phyloP scores from a whole-genome alignment of 352 stramenopile genomes.

The Phytophthora syringae region DNA sequence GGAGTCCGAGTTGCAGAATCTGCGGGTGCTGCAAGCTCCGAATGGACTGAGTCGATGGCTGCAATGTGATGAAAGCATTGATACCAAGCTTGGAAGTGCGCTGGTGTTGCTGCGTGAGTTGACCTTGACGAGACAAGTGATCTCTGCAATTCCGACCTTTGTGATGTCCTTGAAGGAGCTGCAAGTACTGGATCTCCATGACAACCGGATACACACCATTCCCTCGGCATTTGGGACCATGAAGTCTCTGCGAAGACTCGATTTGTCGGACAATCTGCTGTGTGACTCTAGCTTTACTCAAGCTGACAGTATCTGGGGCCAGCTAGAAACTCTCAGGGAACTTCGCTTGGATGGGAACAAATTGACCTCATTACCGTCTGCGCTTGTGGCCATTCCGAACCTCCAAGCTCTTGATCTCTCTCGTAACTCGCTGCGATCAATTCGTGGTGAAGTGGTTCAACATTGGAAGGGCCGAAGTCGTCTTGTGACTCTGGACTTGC shows the following conservation, averaged over 20 bases:
- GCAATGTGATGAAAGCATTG: slow-evolving; percentile 26
- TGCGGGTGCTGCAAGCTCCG: slow-evolving; percentile 29
- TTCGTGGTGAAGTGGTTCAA: slow-evolving; percentile 29
- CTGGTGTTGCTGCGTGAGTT: slow-evolving; percentile 19
- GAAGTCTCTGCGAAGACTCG: slow-evolving; percentile 30
- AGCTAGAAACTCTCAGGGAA: slow-evolving; percentile 19
- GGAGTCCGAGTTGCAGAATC: slow-evolving; percentile 29
- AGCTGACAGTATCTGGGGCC: slow-evolving; percentile 23
- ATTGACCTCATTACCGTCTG: slow-evolving; percentile 24
- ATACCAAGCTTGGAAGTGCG: slow-evolving; percentile 15
- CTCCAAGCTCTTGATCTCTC: slow-evolving; percentile 33
- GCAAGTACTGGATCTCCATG: slow-evolving; percentile 32
- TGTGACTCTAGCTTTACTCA: slow-evolving; percentile 36
- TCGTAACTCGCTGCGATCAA: slow-evolving; percentile 22
- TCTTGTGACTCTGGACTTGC: slow-evolving; percentile 44
- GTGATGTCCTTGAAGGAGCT: slow-evolving; percentile 30
- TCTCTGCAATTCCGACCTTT: slow-evolving; percentile 27
- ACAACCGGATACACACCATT: slow-evolving; percentile 36
- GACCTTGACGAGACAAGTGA: slow-evolving; percentile 19
- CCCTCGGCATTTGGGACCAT: slow-evolving; percentile 23
- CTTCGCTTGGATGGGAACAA: slow-evolving; percentile 28
- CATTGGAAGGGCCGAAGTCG: slow-evolving; percentile 30
- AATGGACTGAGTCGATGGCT: slow-evolving; percentile 26
- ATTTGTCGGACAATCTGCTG: slow-evolving; percentile 52
- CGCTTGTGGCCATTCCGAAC: slow-evolving; percentile 20